Percentiles rank a stretch among this genome's conserved stretches.
Conservation (phyloP, 2,329 filamentous ascomycete genomes). For the Talaromyces marneffei region DNA sequence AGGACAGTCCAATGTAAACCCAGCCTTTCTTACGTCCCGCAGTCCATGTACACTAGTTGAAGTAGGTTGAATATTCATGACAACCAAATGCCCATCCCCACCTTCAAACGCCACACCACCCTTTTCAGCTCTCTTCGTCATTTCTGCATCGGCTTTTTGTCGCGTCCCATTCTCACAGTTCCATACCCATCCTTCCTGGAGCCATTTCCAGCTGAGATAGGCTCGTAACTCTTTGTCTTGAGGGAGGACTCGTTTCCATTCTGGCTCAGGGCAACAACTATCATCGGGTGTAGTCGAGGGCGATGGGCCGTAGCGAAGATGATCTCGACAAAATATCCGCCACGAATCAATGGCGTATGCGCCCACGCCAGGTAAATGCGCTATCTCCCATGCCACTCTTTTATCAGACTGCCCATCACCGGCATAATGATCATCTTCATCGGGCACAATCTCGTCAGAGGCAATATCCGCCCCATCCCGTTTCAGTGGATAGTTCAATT, state of each 20-base stretch:
- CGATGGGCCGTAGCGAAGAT: slow-evolving; percentile 46
- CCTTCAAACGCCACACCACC: slow-evolving; percentile 41
- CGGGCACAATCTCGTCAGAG: slow-evolving; percentile 43
- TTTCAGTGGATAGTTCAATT: slow-evolving; percentile 50
- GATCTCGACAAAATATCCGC: slow-evolving; percentile 87
- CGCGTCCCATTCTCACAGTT: slow-evolving; percentile 62
- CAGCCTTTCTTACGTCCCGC: background rate
- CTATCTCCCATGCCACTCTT: slow-evolving; percentile 70
- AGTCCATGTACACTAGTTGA: background rate
- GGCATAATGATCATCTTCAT: slow-evolving; percentile 36
- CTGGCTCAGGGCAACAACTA: slow-evolving; percentile 62
- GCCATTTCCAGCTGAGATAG: slow-evolving; percentile 86
- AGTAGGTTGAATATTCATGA: slow-evolving; percentile 20
- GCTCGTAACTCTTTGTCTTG: slow-evolving; percentile 84
- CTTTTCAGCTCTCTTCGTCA: slow-evolving; percentile 32
- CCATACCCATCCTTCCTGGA: slow-evolving; percentile 79
- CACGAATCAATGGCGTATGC: slow-evolving; percentile 83
- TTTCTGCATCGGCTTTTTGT: slow-evolving; percentile 36
- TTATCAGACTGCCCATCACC: slow-evolving; percentile 26
- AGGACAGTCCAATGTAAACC: slow-evolving; percentile 9
- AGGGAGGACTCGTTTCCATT: slow-evolving; percentile 84
- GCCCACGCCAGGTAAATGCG: slow-evolving; percentile 70
- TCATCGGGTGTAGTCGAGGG: slow-evolving; percentile 50
- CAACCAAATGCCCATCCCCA: slow-evolving; percentile 32
- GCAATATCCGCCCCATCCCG: slow-evolving; percentile 47